phyloP scores from a whole-genome alignment of 768 basidiomycete genomes.

The Boletales sp. region DNA sequence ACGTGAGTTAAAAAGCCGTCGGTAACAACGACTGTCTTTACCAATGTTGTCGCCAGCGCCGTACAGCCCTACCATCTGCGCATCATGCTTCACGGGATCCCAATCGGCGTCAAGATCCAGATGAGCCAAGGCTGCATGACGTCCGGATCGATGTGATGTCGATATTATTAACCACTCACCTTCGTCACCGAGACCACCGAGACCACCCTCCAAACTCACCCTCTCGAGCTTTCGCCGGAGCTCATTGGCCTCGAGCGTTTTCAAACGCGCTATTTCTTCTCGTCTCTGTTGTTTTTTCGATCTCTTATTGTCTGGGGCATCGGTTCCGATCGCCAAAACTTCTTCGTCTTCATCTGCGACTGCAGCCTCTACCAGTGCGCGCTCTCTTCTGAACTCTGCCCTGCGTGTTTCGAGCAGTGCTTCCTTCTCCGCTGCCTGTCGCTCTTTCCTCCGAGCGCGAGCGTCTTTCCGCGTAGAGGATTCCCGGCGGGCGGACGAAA shows the following conservation, averaged over 20 bases:
- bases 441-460: constrained; percentile 69
- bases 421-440: constrained; percentile 64
- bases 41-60: constrained; percentile 45
- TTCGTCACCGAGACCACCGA: constrained; percentile 28
- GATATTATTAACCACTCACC: constrained; percentile 13
- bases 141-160: neutral
- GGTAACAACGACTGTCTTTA: constrained; percentile 4
- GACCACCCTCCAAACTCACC: constrained; percentile 69
- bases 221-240: constrained; percentile 69
- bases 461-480: constrained; percentile 82
- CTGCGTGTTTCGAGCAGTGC: constrained; percentile 81
- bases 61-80: constrained; percentile 77
- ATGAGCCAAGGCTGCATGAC: constrained; percentile 50
- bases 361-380: constrained; percentile 54
- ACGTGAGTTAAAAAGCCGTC: neutral
- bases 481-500: constrained; percentile 64
- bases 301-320: constrained; percentile 56
- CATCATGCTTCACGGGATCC: constrained; percentile 83
- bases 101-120: constrained; percentile 91
- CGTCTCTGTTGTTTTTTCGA: constrained; percentile 32
- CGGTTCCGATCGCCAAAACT: constrained; percentile 32
- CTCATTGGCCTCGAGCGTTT: constrained; percentile 82
- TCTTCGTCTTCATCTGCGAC: constrained; percentile 57
- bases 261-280: constrained; percentile 80
- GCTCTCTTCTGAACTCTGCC: constrained; percentile 73